Evolutionary conservation across 768 basidiomycete genomes (phyloP).

Genomic region (Tulasnella sp.): DNA sequence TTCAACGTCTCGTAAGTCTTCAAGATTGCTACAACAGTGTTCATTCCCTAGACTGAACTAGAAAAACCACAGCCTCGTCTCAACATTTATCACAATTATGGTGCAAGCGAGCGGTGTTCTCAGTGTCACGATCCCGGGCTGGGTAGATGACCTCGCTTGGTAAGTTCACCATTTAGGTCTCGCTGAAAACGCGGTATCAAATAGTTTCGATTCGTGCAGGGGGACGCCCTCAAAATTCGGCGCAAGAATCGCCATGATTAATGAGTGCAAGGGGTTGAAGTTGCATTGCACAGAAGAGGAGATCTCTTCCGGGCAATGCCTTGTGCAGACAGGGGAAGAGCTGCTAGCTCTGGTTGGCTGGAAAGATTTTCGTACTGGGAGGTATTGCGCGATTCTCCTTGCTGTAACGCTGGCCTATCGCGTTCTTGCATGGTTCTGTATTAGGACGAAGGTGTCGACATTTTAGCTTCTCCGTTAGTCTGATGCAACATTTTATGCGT

Average conservation of each 20-base stretch:
- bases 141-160: slow-evolving; percentile 16
- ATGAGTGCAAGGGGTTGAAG: slow-evolving; percentile 26
- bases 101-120: slow-evolving; percentile 25
- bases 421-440: slow-evolving; percentile 7
- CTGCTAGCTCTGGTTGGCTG: slow-evolving; percentile 26
- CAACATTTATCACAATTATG: slow-evolving; percentile 24
- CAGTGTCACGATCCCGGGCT: slow-evolving; percentile 27
- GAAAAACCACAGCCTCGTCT: slow-evolving; percentile 21
- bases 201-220: slow-evolving; percentile 9
- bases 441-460: slow-evolving; percentile 8
- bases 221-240: slow-evolving; percentile 23
- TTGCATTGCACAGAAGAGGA: slow-evolving; percentile 27
- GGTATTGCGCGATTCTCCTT: slow-evolving; percentile 9
- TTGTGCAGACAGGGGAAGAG: slow-evolving; percentile 28
- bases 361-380: slow-evolving; percentile 11
- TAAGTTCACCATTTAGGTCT: too few relatives aligned
- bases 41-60: neutral
- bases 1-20: slow-evolving; percentile 27
- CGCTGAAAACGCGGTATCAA: neutral
- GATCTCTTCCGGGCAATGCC: slow-evolving; percentile 26
- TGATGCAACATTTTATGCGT: neutral
- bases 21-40: neutral
- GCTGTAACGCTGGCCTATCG: slow-evolving; percentile 13
- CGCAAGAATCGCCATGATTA: slow-evolving; percentile 28
- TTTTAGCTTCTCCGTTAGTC: slow-evolving; percentile 3